phyloP scores from a whole-genome alignment of 129 eudicot genomes.

The Escallonia rubra region DNA sequence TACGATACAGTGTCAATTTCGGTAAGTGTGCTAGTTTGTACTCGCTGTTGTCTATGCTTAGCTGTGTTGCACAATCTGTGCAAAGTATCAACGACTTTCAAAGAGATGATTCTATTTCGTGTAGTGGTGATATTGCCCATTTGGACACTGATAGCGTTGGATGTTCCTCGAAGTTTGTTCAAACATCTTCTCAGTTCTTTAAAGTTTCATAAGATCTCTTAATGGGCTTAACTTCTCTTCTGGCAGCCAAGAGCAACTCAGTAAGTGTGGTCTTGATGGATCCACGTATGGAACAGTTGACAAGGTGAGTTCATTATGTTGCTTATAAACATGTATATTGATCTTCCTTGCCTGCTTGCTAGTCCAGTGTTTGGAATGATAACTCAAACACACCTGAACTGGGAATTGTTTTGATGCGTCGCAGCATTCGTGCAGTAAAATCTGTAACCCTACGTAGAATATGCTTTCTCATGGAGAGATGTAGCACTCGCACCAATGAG shows the following conservation, averaged over 20 bases:
- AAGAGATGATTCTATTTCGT: too few relatives aligned
- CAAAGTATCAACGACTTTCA: too few relatives aligned
- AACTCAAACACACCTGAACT: too few relatives aligned
- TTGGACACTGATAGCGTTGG: too few relatives aligned
- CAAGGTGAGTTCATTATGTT: constrained; percentile 36
- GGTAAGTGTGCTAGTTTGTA: too few relatives aligned
- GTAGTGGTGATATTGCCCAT: too few relatives aligned
- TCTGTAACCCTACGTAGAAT: neutral
- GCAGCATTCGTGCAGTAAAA: neutral
- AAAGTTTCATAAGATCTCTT: constrained; percentile 2
- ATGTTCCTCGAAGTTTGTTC: neutral
- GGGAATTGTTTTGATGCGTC: neutral
- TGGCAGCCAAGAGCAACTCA: constrained; percentile 71
- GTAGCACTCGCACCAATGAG: neutral
- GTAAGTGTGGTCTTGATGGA: constrained; percentile 86
- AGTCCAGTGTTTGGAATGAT: too few relatives aligned
- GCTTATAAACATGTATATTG: neutral
- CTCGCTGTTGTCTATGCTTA: too few relatives aligned
- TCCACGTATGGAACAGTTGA: constrained; percentile 65
- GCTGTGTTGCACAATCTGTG: too few relatives aligned
- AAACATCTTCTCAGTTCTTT: neutral
- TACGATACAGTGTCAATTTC: too few relatives aligned
- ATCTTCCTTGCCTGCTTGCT: neutral
- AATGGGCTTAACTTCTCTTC: neutral
- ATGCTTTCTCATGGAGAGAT: neutral